Evolutionary conservation across 208 protist genomes (phyloP), one percentile per base, ranked within the genome.

Genomic region (Leishmania arabica): DNA sequence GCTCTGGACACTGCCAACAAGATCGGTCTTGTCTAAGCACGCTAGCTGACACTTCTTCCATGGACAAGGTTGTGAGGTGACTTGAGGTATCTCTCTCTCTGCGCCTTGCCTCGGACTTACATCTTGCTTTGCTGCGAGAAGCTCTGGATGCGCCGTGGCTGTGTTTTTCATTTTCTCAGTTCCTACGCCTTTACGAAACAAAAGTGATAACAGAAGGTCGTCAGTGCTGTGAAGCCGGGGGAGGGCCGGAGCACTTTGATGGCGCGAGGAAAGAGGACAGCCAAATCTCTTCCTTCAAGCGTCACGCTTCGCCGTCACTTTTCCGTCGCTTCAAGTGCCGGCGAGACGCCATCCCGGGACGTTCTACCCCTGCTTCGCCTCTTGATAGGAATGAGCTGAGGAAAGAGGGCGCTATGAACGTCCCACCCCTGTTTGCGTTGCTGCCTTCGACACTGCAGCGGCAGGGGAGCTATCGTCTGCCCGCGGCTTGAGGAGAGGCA

Each of bases 1-100:
- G 99, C 99, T 34, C 94, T 99, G 40, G 99, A 99, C 69, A 98
- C 99, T 85, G 99, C 99, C 82, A 99, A 98, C 98, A 99, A 99
- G 94, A 99, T 99, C 75, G 97, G 98, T 82, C 89, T 98, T 24
- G 66, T 71, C 24, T 71, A 71, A 71, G 66, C 66, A 45, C 21
- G 66, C 49, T 31, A 11, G 66, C 40, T 49, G 66, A 27, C 40
- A 49, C 40, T 71, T 27, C 40, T 49, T 27, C 40, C 15, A 37
- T 19, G 24, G 21, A 17, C 8, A 49, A 13, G 1, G 66, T 4
- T 49, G 19, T 31, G 66, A 71, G 66, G 42, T 7, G n/a, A 7
- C n/a, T 17, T 66, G 51, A 54, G 51, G 24, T 40, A 6, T 66
- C 15, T 40, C 60, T 66, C 60, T 21, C 13, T 68, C 9, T 40